Conservation (phyloP, 192 early-diverging fungal genomes). For the Glomus cerebriforme region DNA sequence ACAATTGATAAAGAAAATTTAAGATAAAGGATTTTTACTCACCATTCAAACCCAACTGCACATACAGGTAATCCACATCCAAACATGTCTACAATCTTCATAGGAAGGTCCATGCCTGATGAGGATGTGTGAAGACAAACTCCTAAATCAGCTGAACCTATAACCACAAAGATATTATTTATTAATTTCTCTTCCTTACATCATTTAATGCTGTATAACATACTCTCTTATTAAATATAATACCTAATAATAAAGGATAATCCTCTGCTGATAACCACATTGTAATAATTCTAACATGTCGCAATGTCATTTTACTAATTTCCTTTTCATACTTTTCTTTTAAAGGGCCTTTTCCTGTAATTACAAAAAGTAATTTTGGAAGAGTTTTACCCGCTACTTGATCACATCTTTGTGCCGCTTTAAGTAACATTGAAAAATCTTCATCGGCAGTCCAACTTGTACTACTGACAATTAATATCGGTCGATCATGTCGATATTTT, state of each 20-base stretch:
- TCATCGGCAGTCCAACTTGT: constrained; percentile 98
- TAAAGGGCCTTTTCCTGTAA: constrained; percentile 91
- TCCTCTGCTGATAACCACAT: constrained; percentile 80
- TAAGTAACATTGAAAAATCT: constrained; percentile 83
- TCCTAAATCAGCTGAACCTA: constrained; percentile 91
- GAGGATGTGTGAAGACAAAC: constrained; percentile 93
- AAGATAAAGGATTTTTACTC: neutral
- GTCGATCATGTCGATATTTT: constrained; percentile 58
- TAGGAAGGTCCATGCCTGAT: constrained; percentile 93
- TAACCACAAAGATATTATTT: neutral
- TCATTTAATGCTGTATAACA: no score
- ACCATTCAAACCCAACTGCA: constrained; percentile 47
- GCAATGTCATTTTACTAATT: constrained; percentile 54
- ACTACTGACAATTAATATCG: constrained; percentile 80
- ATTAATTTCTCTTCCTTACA: neutral
- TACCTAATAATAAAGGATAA: constrained; percentile 85
- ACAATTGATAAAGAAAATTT: neutral
- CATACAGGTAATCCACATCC: constrained; percentile 91
- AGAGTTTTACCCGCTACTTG: constrained; percentile 33
- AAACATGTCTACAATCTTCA: constrained; percentile 99
- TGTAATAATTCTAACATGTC: constrained; percentile 67
- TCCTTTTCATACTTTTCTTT: constrained; percentile 69
- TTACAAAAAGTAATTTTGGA: constrained; percentile 75
- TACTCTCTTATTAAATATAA: neutral
- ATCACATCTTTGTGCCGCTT: constrained; percentile 65